phyloP scores from a whole-genome alignment of 257 asterid species.

The Marsdenia floribunda region DNA sequence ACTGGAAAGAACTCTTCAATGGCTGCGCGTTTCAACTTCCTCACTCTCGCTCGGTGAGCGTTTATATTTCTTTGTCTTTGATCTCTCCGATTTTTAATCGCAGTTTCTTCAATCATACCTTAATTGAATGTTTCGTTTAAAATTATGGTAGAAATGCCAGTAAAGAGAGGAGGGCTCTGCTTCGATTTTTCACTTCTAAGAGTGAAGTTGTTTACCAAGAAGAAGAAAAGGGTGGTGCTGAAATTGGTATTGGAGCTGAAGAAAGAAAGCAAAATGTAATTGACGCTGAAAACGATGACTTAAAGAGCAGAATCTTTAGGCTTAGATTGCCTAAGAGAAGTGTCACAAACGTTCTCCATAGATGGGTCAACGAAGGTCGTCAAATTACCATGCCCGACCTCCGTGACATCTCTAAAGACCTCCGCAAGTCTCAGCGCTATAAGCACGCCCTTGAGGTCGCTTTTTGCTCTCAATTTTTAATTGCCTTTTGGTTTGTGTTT shows the following conservation, averaged over 20 bases:
- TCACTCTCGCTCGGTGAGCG: slow-evolving; percentile 47
- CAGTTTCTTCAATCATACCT: background rate
- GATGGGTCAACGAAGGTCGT: slow-evolving; percentile 73
- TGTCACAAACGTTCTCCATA: slow-evolving; percentile 59
- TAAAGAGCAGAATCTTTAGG: slow-evolving; percentile 74
- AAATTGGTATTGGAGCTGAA: background rate
- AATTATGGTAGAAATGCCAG: slow-evolving; percentile 28
- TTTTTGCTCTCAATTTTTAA: background rate
- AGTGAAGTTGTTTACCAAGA: slow-evolving; percentile 36
- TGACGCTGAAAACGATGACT: slow-evolving; percentile 43
- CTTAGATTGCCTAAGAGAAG: slow-evolving; percentile 87
- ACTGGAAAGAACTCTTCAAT: slow-evolving; percentile 18
- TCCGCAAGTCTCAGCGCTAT: slow-evolving; percentile 58
- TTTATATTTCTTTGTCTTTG: background rate
- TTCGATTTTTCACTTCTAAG: slow-evolving; percentile 52
- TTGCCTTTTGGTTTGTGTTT: background rate
- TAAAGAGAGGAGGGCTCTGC: slow-evolving; percentile 23
- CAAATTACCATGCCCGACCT: slow-evolving; percentile 52
- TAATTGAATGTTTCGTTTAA: slow-evolving; percentile 13
- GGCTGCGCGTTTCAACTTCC: slow-evolving; percentile 72
- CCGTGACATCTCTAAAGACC: slow-evolving; percentile 70
- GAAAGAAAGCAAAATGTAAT: background rate
- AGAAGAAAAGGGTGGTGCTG: slow-evolving; percentile 17
- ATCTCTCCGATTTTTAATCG: background rate
- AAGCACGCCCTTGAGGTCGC: slow-evolving; percentile 95